Percentiles rank a stretch among this genome's conserved stretches.
phyloP scores from a whole-genome alignment of 164 flowering plant species.

The Aristolochia californica region DNA sequence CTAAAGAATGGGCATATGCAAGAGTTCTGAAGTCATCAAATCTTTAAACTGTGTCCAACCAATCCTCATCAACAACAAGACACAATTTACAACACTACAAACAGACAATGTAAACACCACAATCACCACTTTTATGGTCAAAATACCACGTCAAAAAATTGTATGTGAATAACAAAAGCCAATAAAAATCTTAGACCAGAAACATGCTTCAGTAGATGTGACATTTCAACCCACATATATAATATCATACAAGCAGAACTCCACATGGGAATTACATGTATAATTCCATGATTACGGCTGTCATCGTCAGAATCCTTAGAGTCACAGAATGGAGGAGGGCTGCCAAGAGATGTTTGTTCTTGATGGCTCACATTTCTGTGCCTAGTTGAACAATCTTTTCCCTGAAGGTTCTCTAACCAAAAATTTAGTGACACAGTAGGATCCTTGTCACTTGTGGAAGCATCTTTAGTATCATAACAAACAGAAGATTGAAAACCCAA shows the following conservation, averaged over 20 bases:
- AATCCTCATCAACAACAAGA: no score
- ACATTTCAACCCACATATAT: not conserved
- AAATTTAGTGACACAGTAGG: not conserved
- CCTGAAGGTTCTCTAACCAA: not conserved
- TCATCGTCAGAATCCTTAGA: slow-evolving; percentile 34
- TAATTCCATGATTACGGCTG: slow-evolving; percentile 21
- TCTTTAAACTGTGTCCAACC: no score
- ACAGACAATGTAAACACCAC: no score
- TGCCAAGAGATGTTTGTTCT: slow-evolving; percentile 22
- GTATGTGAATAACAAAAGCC: not conserved
- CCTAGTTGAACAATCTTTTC: slow-evolving; percentile 6
- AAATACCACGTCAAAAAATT: no score
- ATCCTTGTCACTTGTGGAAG: not conserved
- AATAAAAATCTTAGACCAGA: not conserved
- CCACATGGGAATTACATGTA: slow-evolving; percentile 23
- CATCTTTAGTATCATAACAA: not conserved
- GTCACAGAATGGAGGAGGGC: slow-evolving; percentile 51
- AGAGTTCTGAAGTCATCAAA: no score
- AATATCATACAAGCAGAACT: not conserved
- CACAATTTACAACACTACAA: no score
- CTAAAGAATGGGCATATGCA: no score
- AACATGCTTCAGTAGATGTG: not conserved
- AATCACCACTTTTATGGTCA: no score
- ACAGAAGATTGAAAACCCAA: not conserved
- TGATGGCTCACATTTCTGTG: slow-evolving; percentile 17